Percentiles rank a stretch among this genome's conserved stretches.
phyloP scores from a whole-genome alignment of 2,329 filamentous ascomycete species.

The Neofusicoccum ribis region DNA sequence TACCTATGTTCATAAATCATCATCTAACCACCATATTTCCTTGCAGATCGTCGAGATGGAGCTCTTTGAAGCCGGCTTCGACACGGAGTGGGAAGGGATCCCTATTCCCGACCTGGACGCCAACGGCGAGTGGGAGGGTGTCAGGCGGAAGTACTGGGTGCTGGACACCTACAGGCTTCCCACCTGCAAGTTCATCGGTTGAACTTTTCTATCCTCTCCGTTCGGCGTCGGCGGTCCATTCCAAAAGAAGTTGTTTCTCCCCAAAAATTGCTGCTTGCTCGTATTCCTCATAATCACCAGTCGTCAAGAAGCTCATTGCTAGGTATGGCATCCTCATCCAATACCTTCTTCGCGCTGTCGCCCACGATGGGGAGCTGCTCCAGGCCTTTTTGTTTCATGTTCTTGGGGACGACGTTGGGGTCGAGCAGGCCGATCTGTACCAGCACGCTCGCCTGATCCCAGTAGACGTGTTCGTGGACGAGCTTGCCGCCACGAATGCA shows the following conservation, averaged over 20 bases:
- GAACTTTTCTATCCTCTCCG: conserved; percentile 26
- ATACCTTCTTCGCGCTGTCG: conserved; percentile 45
- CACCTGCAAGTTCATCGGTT: conserved; percentile 72
- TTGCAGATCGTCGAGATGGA: conserved; percentile 76
- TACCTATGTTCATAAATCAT: not conserved
- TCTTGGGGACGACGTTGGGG: conserved; percentile 52
- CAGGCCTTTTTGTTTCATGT: conserved; percentile 39
- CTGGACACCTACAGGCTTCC: conserved; percentile 76
- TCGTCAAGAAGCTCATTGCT: conserved; percentile 33
- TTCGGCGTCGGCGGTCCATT: not conserved
- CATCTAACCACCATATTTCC: conserved; percentile 1
- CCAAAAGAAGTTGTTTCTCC: not conserved
- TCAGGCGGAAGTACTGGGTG: conserved; percentile 87
- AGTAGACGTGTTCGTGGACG: conserved; percentile 59
- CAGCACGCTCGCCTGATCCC: conserved; percentile 61
- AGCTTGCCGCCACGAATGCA: conserved; percentile 54
- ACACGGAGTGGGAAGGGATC: conserved; percentile 82
- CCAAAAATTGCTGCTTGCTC: conserved; percentile 1
- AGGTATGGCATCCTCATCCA: conserved; percentile 36
- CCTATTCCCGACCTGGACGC: conserved; percentile 70
- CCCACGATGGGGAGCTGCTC: conserved; percentile 41
- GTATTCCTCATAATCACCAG: conserved; percentile 24
- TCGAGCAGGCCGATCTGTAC: conserved; percentile 58
- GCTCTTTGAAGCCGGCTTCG: conserved; percentile 82
- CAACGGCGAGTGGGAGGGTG: conserved; percentile 81